Base-by-base conservation (phyloP, 2,329 filamentous ascomycete genomes). In the Neonectria sp. region DNA sequence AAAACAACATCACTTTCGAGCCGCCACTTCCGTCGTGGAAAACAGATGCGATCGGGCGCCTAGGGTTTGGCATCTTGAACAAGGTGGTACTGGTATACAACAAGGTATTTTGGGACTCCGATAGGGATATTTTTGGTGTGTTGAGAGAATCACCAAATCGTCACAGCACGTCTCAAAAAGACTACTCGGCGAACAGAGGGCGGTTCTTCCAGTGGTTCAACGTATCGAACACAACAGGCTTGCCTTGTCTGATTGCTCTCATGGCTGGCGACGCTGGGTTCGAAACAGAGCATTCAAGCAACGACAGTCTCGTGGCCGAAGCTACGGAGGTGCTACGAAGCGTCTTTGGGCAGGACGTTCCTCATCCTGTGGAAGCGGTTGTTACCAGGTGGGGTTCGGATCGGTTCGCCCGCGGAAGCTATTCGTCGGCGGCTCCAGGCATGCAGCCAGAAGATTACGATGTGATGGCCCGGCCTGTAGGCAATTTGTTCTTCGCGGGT, bases 151-250 rank as follows among this genome's bases (percentile, higher is more conserved):
- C 95, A 3, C 84, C 87, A 25, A 88, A 90, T 67, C 84, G 87
- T 4, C 87, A 90, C 63, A 97, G 94, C 76, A 86, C 95, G 61
- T 86, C 91, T 51, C 94, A 97, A 75, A 88, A 89, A 57, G 93
- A 97, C 71, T 98, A 98, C 76, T 86, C 90, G 6, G 85, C 88
- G 4, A 91, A 90, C 68, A 90, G 95, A 60, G 95, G 95, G n/a
- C 92, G 95, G 27, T 97, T 97, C 82, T 99, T 98, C 76, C 90
- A 99, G 74, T 98, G 97, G 89, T 98, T 97, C 89, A 98, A 99
- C 75, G 94, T 95, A 61, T 92, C 95, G 67, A 93, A 94, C 73
- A 97, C 94, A 3, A 95, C 93, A 52, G 97, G 97, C 1, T 85
- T 97, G 40, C 96, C 93, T 1, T 94, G 95, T 58, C 86, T 98